Base-by-base conservation (phyloP, 257 asterid species). In the Vinca minor region DNA sequence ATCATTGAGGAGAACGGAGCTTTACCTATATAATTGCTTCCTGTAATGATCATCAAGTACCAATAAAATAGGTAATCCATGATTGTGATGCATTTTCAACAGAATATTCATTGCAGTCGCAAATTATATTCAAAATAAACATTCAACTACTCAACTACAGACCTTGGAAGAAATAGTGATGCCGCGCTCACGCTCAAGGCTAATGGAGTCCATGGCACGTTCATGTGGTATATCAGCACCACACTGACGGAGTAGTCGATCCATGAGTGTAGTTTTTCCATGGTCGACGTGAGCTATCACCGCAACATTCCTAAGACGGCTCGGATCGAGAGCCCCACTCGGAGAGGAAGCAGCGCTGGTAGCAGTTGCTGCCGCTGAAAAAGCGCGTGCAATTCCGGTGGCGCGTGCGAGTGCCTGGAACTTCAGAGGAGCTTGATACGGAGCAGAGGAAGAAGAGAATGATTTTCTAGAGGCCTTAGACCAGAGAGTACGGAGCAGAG, bases 251-350 rank as follows among this genome's bases (percentile, higher is more conserved):
- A 93, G 91, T 62, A 93, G 87, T 73, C 98, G 82, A 69, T 93
- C 97, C 98, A 93, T 93, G 68, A 93, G 96, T 9, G 97, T 93
- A 46, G 98, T 93, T 80, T 93, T 89, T 18, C 98, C 98, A 68
- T 93, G 98, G 74, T 93, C 98, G 3, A 93, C 98, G 60, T 89
- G 98, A 45, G 97, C 98, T 52, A 93, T 93, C 44, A 93, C 98
- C 4, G 98, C 97, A 5, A 93, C 96, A 63, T 93, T 93, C 67
- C 99, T 69, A 38, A 93, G 91, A 45, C 75, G 82, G 55, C 67
- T 53, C 0, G 98, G 93, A 28, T 87, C 98, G 48, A 88, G 42
- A 2, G 61, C 87, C 50, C 74, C 73, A 46, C 65, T 74, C 17
- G 78, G 54, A 29, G 70, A 67, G 35, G 73, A 73, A 7, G 78